Base-by-base conservation (phyloP, 2,329 filamentous ascomycete species). In the Trichoderma sp. region DNA sequence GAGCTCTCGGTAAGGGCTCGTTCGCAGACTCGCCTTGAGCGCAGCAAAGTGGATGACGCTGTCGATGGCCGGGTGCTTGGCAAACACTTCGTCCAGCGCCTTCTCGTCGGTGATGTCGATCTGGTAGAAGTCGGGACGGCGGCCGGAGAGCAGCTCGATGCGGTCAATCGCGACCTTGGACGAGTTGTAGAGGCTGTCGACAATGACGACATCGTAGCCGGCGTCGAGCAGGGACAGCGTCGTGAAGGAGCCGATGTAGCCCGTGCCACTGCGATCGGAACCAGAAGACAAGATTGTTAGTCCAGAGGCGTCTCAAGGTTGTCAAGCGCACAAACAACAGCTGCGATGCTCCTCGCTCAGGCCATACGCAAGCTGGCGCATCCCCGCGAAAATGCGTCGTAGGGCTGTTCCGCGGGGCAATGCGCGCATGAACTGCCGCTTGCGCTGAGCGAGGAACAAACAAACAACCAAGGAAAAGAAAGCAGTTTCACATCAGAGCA, bases 221-320 rank as follows among this genome's bases (percentile, higher is more conserved):
- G 95, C 91, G 76, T 97, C 85, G 71, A 99, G 91, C 28, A 99
- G 91, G 62, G 93, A 90, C 59, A 99, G 88, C 64, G 91, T 84
- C 68, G 95, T 99, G 84, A 98, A 98, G 58, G 94, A 98, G 77
- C 95, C 95, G 79, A 99, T 99, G 85, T 99, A 99, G 82, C 95
- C 95, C 70, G 93, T 97, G 75, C 95, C 95, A 85, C 95, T 97
- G 77, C 50, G 43, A 45, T 54, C 47, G 64, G 52, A 43, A 50
- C 47, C 54, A 65, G 24, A 19, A 14, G 28, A 52, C 17, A 52
- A 55, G 43, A 24, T 51, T 56, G 67, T 74, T 66, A 74, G 72
- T 50, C 67, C 39, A 51, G 28, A 14, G 7, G 12, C 34, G 2
- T 39, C 5, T 14, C 10, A 26, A 19, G 12, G 4, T 7, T 21